Base-by-base conservation (phyloP, 805 yeast species). In the Torulaspora delbrueckii region DNA sequence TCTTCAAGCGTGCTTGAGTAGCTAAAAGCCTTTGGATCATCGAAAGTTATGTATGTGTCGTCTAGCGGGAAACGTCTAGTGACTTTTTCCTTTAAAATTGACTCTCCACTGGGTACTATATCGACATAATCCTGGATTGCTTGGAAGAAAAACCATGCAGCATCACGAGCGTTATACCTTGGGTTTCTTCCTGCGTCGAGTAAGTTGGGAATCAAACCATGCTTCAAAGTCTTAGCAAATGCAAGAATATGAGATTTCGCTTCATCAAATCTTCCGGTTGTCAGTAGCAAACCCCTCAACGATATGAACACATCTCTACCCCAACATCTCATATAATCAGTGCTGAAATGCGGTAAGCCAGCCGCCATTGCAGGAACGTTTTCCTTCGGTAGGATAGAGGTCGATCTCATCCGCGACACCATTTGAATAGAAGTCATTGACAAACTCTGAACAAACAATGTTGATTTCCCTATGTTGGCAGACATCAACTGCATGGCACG, bases 271-370 rank as follows among this genome's bases (percentile, higher is more conserved):
- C 98, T 73, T 8, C 84, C 90, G 0, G 96, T 77, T 1, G 85
- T 82, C 19, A 89, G 68, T 45, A 89, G 67, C 40, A 91, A 71
- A 0, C 99, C 99, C 50, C 96, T 73, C 35, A 85, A 73, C 0
- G 96, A 77, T 37, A 91, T 84, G 62, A 93, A 93, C 0, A 89
- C 95, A 66, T 91, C 99, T 60, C 99, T 77, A 18, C 99, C 99
- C 99, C 99, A 91, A 63, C 96, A 88, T 65, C 99, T 76, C 96
- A 91, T 89, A 65, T 85, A 90, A 53, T 84, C 88, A 47, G 76
- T 77, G 61, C 93, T 82, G 68, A 91, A 91, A 66, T 89, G 97
- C 1, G 99, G 99, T 50, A 91, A 74, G 1, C 98, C 99, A 1
- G 99, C 99, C 12, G 98, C 96, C 78, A 91, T 73, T 34, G 86